Base-by-base conservation (phyloP, 2,329 filamentous ascomycete genomes). In the Penicillium concentricum region DNA sequence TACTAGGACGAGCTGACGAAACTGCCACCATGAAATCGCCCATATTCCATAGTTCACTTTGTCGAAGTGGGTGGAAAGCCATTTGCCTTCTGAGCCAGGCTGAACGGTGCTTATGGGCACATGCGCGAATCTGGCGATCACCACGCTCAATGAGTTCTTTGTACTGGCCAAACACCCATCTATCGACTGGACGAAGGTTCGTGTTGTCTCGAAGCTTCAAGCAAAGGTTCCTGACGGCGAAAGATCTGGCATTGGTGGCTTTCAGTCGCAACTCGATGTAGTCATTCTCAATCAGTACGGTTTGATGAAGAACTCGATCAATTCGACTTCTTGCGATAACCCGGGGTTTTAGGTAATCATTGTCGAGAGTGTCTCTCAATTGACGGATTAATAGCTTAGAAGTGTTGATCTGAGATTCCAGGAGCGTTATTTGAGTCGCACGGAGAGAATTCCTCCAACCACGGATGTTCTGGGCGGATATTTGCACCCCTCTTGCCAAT, bases 251-350 rank as follows among this genome's bases (percentile, higher is more conserved):
- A 8, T 18, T 20, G 2, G 1, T 0, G 5, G 10, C 9, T 45
- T 57, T 58, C 13, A 26, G 24, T 51, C 52, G 43, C 28, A 66
- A 20, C 4, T 50, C 5, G 0, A 1, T 1, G 30, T 70, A 70
- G 5, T 48, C 20, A 5, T 26, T 3, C 1, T 54, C 15, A 15
- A 60, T 28, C 12, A 26, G 26, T n/a, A 44, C 4, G 1, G 26
- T 12, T 22, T 50, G 32, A 9, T 38, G n/a, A 8, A 69, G 46
- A 18, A 66, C 20, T 3, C 18, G 9, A 41, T 71, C 61, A 9
- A 71, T 55, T 8, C 59, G 67, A 13, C 38, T 39, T 50, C 61
- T 61, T 12, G 65, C 65, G 34, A 56, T 55, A 16, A 46, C 9
- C 20, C 61, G 61, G 41, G 67, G 62, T n/a, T 13, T 26, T 26